phyloP scores from a whole-genome alignment of 2,329 filamentous ascomycete species.

The Fusarium sp. region DNA sequence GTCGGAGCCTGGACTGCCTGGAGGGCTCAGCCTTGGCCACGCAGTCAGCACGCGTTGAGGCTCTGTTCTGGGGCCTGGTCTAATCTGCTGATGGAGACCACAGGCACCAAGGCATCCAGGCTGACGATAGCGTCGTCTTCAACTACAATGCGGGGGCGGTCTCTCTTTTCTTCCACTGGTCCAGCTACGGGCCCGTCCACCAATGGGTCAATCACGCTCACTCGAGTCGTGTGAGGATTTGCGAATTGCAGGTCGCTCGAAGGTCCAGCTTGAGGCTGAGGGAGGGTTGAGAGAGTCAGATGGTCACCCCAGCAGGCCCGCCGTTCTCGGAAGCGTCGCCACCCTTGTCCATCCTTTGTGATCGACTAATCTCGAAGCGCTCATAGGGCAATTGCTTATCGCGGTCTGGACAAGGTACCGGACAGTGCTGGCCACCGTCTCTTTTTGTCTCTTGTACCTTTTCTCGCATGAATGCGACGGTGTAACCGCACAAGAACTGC shows the following conservation, averaged over 20 bases:
- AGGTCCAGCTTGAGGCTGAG: slow-evolving; percentile 20
- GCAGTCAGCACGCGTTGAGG: slow-evolving; percentile 18
- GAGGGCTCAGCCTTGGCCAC: slow-evolving; percentile 5
- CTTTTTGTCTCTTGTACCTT: slow-evolving; percentile 11
- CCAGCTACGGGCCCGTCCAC: neutral
- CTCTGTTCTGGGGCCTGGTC: slow-evolving; percentile 22
- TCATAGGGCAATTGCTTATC: slow-evolving; percentile 41
- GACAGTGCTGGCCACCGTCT: slow-evolving; percentile 21
- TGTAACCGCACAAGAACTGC: neutral
- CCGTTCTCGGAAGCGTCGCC: slow-evolving; percentile 40
- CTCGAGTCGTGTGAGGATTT: slow-evolving; percentile 24
- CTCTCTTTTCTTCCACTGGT: neutral
- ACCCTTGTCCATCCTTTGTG: slow-evolving; percentile 13
- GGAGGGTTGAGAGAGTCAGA: slow-evolving; percentile 33
- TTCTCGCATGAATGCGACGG: neutral
- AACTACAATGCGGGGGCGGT: slow-evolving; percentile 21
- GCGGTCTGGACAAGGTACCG: slow-evolving; percentile 5
- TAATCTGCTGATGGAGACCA: slow-evolving; percentile 11
- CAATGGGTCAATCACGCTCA: slow-evolving; percentile 6
- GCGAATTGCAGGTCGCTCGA: slow-evolving; percentile 16
- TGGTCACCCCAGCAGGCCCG: slow-evolving; percentile 7
- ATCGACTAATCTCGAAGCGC: slow-evolving; percentile 28
- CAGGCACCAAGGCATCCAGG: slow-evolving; percentile 1
- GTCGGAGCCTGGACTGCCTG: neutral
- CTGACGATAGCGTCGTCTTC: slow-evolving; percentile 13